Evolutionary conservation across 2,329 filamentous ascomycete genomes (phyloP).

Genomic region (Colletotrichum coccodes): DNA sequence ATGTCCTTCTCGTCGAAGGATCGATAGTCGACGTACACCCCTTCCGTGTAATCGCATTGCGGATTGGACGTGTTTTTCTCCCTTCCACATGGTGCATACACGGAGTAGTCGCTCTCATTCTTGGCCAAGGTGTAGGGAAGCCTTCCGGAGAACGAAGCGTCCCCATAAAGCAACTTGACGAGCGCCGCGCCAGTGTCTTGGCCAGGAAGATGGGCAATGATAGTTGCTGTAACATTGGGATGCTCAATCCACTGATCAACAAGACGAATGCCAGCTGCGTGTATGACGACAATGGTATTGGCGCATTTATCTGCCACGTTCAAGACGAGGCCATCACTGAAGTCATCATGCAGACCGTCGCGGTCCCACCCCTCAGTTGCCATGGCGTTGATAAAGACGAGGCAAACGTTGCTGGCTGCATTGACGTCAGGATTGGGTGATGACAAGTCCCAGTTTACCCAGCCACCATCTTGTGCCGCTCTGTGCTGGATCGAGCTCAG

Average conservation of each 20-base stretch:
- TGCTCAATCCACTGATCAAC: conserved; percentile 72
- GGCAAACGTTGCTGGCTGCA: conserved; percentile 67
- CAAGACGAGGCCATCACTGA: conserved; percentile 66
- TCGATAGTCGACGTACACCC: conserved; percentile 63
- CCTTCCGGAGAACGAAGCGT: conserved; percentile 64
- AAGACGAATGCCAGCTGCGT: conserved; percentile 68
- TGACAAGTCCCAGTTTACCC: conserved; percentile 68
- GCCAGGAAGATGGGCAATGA: conserved; percentile 72
- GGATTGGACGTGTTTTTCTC: conserved; percentile 39
- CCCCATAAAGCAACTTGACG: conserved; percentile 66
- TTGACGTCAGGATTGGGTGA: conserved; percentile 59
- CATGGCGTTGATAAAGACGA: conserved; percentile 74
- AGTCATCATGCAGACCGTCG: conserved; percentile 71
- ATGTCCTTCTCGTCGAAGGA: conserved; percentile 61
- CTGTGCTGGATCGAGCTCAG: conserved; percentile 67
- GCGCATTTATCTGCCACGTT: conserved; percentile 67
- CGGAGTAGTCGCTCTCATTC: conserved; percentile 63
- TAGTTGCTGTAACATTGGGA: conserved; percentile 71
- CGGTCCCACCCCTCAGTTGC: conserved; percentile 78
- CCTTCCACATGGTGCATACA: conserved; percentile 38
- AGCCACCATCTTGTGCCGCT: conserved; percentile 63
- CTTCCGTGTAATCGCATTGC: conserved; percentile 63
- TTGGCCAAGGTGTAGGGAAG: conserved; percentile 71
- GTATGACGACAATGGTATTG: conserved; percentile 72
- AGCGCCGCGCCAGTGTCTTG: conserved; percentile 69